These are phyloP conservation scores for Phytopythium delawarense DNA, from an alignment of 352 stramenopile genomes.

Conservation along the genomic window DNA sequence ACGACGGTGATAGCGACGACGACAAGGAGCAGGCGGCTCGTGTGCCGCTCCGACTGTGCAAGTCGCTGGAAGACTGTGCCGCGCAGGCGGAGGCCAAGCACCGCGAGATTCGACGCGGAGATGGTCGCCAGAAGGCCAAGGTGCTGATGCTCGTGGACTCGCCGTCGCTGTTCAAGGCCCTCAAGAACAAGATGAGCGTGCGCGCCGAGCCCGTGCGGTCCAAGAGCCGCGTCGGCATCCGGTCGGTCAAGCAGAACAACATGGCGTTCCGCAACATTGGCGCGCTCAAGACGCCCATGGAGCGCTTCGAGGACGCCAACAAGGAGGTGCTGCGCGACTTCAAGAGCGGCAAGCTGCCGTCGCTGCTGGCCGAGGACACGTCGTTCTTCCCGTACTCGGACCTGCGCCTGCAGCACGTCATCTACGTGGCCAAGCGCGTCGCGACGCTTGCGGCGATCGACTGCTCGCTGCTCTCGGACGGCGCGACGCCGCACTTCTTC, in stretches of 20 bases:
- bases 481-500: conserved; percentile 42
- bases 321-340: conserved; percentile 49
- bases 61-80: conserved; percentile 50
- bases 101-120: conserved; percentile 44
- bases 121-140: conserved; percentile 63
- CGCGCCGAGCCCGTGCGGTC: conserved; percentile 46
- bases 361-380: conserved; percentile 56
- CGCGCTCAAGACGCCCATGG: conserved; percentile 69
- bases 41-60: conserved; percentile 35
- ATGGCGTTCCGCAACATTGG: conserved; percentile 54
- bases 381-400: conserved; percentile 63
- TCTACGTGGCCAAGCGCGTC: conserved; percentile 51
- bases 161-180: conserved; percentile 46
- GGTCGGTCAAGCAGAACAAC: conserved; percentile 53
- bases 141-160: conserved; percentile 58
- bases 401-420: conserved; percentile 48
- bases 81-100: conserved; percentile 32
- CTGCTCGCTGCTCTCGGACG: conserved; percentile 29
- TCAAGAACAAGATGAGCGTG: conserved; percentile 59
- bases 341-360: conserved; percentile 57
- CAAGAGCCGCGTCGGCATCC: conserved; percentile 53
- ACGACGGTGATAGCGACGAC: too few species aligned
- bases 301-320: conserved; percentile 65
- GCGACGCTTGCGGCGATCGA: conserved; percentile 44
- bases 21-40: conserved; percentile 18